Conservation (phyloP, 202 grass and related monocot species). For the Bolboschoenoplectus hybrid region DNA sequence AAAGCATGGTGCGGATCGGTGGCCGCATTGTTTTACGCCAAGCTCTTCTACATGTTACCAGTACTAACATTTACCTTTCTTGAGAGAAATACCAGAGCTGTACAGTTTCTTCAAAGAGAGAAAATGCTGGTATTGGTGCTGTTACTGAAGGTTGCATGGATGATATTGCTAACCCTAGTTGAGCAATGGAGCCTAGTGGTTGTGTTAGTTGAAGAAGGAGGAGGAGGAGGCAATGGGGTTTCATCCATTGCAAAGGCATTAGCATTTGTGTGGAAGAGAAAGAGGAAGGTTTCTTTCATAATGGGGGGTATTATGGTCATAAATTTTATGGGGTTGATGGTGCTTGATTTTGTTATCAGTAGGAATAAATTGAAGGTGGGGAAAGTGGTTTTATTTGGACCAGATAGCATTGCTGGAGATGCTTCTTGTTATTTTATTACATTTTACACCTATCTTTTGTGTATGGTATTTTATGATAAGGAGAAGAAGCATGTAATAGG, state of each 20-base stretch:
- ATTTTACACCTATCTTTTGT: slow-evolving; percentile 16
- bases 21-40: neutral
- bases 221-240: slow-evolving; percentile 28
- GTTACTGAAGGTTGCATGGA: slow-evolving; percentile 17
- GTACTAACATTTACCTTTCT: slow-evolving; percentile 25
- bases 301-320: slow-evolving; percentile 31
- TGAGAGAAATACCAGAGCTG: slow-evolving; percentile 26
- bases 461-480: slow-evolving; percentile 21
- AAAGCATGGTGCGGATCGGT: neutral
- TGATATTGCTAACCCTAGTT: slow-evolving; percentile 12
- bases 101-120: slow-evolving; percentile 24
- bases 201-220: slow-evolving; percentile 32
- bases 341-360: slow-evolving; percentile 25
- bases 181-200: slow-evolving; percentile 32
- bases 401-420: neutral
- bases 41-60: slow-evolving; percentile 24
- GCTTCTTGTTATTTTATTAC: slow-evolving; percentile 4
- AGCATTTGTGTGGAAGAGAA: slow-evolving; percentile 16
- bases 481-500: neutral
- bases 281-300: neutral
- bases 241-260: neutral
- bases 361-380: slow-evolving; percentile 16
- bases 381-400: neutral
- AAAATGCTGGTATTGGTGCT: slow-evolving; percentile 21
- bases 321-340: slow-evolving; percentile 14